Percentiles rank a stretch among this genome's conserved stretches.
Conservation (phyloP, 805 yeast genomes). For the Yamadazyma takamatsuzukensis region DNA sequence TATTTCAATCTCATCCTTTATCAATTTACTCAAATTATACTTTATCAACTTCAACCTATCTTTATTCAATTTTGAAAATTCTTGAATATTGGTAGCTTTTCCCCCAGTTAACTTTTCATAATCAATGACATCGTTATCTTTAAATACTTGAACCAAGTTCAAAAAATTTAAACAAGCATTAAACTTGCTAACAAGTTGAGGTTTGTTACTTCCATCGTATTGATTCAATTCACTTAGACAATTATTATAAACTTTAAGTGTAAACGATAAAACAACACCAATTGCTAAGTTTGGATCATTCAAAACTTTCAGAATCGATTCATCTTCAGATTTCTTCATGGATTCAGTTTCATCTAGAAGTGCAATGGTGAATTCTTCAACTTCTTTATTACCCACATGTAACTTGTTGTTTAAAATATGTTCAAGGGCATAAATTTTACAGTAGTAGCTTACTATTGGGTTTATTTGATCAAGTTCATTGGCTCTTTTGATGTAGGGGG, state of each 20-base stretch:
- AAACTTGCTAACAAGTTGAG: constrained; percentile 27
- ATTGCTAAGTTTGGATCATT: constrained; percentile 50
- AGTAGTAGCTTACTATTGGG: constrained; percentile 70
- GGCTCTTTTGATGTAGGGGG: constrained; percentile 51
- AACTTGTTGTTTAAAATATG: constrained; percentile 56
- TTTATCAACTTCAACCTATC: constrained; percentile 34
- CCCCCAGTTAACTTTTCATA: constrained; percentile 34
- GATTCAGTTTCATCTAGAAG: constrained; percentile 71
- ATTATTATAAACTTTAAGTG: constrained; percentile 32
- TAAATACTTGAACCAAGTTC: constrained; percentile 23
- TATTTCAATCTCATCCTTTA: constrained; percentile 33
- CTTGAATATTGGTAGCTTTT: constrained; percentile 19
- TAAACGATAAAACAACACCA: constrained; percentile 27
- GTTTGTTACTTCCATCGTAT: constrained; percentile 23
- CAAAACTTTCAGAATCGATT: constrained; percentile 45
- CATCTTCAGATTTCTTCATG: constrained; percentile 41
- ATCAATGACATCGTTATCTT: constrained; percentile 24
- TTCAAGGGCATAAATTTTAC: constrained; percentile 68
- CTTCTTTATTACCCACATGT: constrained; percentile 54
- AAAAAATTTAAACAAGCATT: constrained; percentile 36
- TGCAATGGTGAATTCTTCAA: constrained; percentile 55
- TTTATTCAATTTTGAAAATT: constrained; percentile 23
- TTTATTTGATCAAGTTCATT: constrained; percentile 54
- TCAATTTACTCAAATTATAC: constrained; percentile 33
- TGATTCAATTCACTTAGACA: constrained; percentile 23